phyloP scores from a whole-genome alignment of 2,329 filamentous ascomycete genomes.

The Ophiostoma australiae region DNA sequence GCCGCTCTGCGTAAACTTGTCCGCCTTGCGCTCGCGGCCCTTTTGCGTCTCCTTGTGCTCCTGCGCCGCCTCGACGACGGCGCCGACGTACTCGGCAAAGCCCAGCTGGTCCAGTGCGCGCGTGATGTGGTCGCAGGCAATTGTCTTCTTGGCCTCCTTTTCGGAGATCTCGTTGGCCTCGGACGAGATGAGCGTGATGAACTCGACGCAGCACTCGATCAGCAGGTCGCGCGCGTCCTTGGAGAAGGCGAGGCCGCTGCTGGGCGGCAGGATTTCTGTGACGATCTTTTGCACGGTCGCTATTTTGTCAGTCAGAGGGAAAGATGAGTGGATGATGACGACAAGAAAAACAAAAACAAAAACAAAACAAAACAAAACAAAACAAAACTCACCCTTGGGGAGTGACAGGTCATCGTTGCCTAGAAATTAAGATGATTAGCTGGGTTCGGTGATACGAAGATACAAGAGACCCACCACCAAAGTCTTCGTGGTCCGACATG shows the following conservation, averaged over 20 bases:
- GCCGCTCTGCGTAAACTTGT: conserved; percentile 93
- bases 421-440: conserved; percentile 33
- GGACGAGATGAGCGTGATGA: conserved; percentile 96
- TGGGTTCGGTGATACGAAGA: background rate
- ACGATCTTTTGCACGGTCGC: conserved; percentile 81
- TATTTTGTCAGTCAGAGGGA: conserved; percentile 30
- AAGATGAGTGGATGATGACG: no score
- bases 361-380: background rate
- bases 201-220: conserved; percentile 98
- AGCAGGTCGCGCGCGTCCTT: conserved; percentile 93
- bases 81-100: conserved; percentile 85
- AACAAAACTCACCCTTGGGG: conserved; percentile 51
- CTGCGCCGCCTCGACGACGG: conserved; percentile 78
- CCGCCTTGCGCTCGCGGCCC: conserved; percentile 92
- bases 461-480: conserved; percentile 38
- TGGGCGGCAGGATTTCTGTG: conserved; percentile 78
- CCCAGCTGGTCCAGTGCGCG: conserved; percentile 89
- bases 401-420: conserved; percentile 58
- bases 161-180: conserved; percentile 99
- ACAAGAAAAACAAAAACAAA: no score
- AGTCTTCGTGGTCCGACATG: conserved; percentile 61
- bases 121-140: conserved; percentile 95
- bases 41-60: conserved; percentile 92
- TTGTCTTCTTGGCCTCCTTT: conserved; percentile 98
- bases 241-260: conserved; percentile 74